Percentiles rank a stretch among this genome's conserved stretches.
phyloP scores from a whole-genome alignment of 176 grass and related monocot species.

The Oryza coarctata region DNA sequence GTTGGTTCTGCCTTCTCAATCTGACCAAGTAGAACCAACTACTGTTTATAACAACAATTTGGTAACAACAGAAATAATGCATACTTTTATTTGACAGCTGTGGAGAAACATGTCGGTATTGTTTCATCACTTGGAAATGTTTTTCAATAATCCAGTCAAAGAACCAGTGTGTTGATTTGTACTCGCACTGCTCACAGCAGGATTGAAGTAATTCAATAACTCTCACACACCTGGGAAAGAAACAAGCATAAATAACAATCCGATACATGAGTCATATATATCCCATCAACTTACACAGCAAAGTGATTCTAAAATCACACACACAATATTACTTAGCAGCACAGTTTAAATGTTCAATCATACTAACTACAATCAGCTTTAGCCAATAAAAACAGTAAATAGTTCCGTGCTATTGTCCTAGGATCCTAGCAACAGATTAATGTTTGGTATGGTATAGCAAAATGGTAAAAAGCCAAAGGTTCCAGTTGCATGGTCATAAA shows the following conservation, averaged over 20 bases:
- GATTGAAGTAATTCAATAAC: constrained; percentile 55
- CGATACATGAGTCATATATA: background rate
- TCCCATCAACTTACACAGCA: background rate
- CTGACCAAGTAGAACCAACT: background rate
- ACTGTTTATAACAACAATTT: background rate
- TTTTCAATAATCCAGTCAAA: constrained; percentile 44
- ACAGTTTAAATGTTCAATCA: background rate
- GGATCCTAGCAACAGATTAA: background rate
- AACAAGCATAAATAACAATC: background rate
- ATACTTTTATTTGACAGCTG: constrained; percentile 37
- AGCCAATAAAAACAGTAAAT: background rate
- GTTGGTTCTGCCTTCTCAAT: constrained; percentile 1
- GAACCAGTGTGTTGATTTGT: constrained; percentile 67
- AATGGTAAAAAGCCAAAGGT: background rate
- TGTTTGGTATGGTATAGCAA: background rate
- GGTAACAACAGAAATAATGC: background rate
- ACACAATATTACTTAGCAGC: background rate
- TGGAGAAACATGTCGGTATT: background rate
- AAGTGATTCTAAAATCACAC: background rate
- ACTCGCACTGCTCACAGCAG: constrained; percentile 60
- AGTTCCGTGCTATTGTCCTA: background rate
- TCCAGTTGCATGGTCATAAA: background rate
- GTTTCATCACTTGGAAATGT: constrained; percentile 46
- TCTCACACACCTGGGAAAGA: constrained; percentile 47
- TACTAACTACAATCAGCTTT: background rate